Conservation (phyloP, 176 grass and related monocot genomes). For the Elaeis guineensis region DNA sequence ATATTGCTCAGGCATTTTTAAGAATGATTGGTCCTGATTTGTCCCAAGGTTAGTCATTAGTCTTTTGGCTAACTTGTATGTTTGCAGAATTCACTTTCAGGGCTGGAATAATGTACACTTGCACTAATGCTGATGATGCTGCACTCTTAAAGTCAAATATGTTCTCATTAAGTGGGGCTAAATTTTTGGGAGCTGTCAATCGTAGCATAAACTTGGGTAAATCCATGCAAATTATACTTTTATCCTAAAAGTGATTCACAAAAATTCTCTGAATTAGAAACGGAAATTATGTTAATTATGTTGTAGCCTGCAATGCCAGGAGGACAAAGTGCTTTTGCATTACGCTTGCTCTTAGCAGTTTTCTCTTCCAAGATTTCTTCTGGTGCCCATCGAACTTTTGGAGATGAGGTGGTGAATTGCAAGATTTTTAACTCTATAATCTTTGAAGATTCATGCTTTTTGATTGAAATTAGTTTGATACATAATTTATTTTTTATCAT, state of each 20-base stretch:
- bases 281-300: not conserved
- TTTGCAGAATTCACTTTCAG: constrained; percentile 68
- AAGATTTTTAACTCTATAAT: not conserved
- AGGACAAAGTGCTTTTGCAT: constrained; percentile 81
- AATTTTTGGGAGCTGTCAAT: constrained; percentile 66
- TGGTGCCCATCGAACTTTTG: constrained; percentile 54
- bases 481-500: not conserved
- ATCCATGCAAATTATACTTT: not conserved
- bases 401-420: constrained; percentile 53
- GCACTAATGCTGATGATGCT: constrained; percentile 24
- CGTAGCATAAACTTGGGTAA: constrained; percentile 85
- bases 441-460: not conserved
- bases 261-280: not conserved
- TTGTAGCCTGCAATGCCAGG: constrained; percentile 31
- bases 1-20: too few species aligned
- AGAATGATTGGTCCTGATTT: too few species aligned
- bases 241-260: not conserved
- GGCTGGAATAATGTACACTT: constrained; percentile 90
- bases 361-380: constrained; percentile 91
- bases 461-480: constrained; percentile 1
- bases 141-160: constrained; percentile 66
- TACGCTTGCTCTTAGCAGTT: constrained; percentile 76
- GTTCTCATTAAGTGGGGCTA: constrained; percentile 71
- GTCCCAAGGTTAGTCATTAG: too few species aligned
- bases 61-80: constrained; percentile 25